Conservation (phyloP, 139 green algal genomes). For the Chlorella ohadii region DNA sequence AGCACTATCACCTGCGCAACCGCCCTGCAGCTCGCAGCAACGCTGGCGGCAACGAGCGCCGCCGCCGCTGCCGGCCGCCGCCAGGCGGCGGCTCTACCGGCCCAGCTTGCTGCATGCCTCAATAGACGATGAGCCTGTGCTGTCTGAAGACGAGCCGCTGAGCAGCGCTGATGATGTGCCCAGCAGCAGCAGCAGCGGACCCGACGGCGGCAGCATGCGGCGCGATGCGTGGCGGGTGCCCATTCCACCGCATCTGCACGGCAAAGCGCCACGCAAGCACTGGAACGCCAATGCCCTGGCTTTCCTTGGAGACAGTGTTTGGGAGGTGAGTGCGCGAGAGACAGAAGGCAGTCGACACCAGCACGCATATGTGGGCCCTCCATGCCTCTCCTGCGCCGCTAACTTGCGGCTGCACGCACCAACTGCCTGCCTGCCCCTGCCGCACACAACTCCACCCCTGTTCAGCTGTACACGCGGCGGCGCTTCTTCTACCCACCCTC, state of each 20-base stretch:
- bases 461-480: slow-evolving; percentile 66
- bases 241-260: slow-evolving; percentile 40
- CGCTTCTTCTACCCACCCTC: slow-evolving; percentile 59
- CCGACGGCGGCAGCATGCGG: neutral
- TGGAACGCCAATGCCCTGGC: slow-evolving; percentile 65
- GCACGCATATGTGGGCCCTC: no score
- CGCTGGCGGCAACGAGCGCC: neutral
- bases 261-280: slow-evolving; percentile 36
- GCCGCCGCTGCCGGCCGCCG: neutral
- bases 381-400: no score
- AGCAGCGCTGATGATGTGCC: neutral
- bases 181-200: neutral
- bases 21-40: neutral
- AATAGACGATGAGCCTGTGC: neutral
- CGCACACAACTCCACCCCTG: neutral
- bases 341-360: no score
- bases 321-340: slow-evolving; percentile 46
- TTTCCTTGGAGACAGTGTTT: slow-evolving; percentile 69
- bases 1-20: neutral
- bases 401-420: no score
- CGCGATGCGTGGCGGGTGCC: slow-evolving; percentile 27
- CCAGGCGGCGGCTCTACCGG: neutral
- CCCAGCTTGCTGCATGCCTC: neutral
- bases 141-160: neutral
- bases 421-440: neutral